Percentiles rank a stretch among this genome's conserved stretches.
Conservation (phyloP, 139 green algal genomes). For the Chara braunii region DNA sequence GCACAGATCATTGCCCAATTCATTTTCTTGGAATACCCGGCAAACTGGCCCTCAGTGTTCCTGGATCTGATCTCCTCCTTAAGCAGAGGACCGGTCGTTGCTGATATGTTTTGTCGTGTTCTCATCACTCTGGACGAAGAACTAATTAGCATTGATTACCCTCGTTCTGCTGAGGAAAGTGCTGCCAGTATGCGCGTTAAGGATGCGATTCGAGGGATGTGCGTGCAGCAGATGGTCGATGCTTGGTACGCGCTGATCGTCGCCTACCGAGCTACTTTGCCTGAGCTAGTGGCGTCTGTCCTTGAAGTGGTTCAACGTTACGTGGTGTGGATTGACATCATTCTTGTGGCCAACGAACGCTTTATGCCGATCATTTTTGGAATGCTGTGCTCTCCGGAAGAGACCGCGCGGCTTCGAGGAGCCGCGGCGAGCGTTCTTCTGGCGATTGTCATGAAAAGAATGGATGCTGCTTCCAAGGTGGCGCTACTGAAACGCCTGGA, state of each 20-base stretch:
- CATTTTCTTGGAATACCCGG: constrained; percentile 69
- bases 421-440: constrained; percentile 29
- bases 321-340: constrained; percentile 90
- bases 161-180: constrained; percentile 45
- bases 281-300: constrained; percentile 49
- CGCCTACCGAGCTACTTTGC: constrained; percentile 42
- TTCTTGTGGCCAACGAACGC: constrained; percentile 57
- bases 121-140: constrained; percentile 81
- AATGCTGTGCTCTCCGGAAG: constrained; percentile 16
- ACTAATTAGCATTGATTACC: constrained; percentile 80
- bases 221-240: constrained; percentile 60
- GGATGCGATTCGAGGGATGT: constrained; percentile 86
- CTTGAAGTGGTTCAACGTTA: constrained; percentile 51
- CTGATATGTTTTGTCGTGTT: constrained; percentile 86
- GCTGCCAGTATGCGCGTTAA: constrained; percentile 55
- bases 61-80: constrained; percentile 61
- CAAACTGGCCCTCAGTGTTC: constrained; percentile 81
- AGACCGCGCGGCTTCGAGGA: background rate
- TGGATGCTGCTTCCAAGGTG: constrained; percentile 41
- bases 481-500: constrained; percentile 37
- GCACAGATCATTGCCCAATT: constrained; percentile 70
- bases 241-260: constrained; percentile 62
- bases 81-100: constrained; percentile 30
- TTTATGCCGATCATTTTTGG: constrained; percentile 41
- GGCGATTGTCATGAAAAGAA: constrained; percentile 42